These are phyloP conservation scores for Leccinum variicolor DNA, from an alignment of 768 basidiomycete species.

Conservation along the genomic window DNA sequence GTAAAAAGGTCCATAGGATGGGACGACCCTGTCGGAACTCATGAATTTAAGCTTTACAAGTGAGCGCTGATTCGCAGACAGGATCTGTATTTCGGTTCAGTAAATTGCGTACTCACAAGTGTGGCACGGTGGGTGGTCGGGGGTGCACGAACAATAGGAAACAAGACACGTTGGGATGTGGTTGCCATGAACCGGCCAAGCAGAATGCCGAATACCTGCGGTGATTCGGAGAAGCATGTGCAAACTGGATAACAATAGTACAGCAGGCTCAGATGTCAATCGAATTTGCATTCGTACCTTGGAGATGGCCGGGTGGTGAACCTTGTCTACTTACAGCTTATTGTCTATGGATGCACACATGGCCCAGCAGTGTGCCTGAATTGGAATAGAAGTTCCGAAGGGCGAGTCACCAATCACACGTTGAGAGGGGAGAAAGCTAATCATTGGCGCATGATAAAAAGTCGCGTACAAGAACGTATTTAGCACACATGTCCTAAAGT, in stretches of 20 bases:
- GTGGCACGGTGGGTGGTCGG: background rate
- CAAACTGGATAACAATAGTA: conserved; percentile 22
- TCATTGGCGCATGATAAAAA: conserved; percentile 22
- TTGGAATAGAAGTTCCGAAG: conserved; percentile 9
- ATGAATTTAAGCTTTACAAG: conserved; percentile 16
- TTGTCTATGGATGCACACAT: conserved; percentile 16
- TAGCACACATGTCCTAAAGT: conserved; percentile 8
- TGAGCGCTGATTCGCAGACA: conserved; percentile 4
- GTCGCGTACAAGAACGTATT: conserved; percentile 5
- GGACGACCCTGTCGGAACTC: conserved; percentile 13
- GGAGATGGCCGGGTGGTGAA: conserved; percentile 14
- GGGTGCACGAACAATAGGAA: conserved; percentile 25
- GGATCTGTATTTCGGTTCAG: conserved; percentile 1
- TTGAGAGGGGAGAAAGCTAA: conserved; percentile 9
- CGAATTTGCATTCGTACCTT: conserved; percentile 29
- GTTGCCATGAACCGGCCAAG: conserved; percentile 12
- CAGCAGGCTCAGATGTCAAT: conserved; percentile 5
- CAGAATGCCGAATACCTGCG: background rate
- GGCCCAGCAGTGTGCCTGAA: background rate
- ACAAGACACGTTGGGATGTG: conserved; percentile 17
- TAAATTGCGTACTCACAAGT: conserved; percentile 12
- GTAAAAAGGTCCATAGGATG: conserved; percentile 11
- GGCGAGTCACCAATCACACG: conserved; percentile 4
- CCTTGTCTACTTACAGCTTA: conserved; percentile 25
- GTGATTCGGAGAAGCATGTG: background rate